Percentiles rank a stretch among this genome's conserved stretches.
phyloP scores from a whole-genome alignment of 192 early-diverging fungal species.

The Coemansia sp. region DNA sequence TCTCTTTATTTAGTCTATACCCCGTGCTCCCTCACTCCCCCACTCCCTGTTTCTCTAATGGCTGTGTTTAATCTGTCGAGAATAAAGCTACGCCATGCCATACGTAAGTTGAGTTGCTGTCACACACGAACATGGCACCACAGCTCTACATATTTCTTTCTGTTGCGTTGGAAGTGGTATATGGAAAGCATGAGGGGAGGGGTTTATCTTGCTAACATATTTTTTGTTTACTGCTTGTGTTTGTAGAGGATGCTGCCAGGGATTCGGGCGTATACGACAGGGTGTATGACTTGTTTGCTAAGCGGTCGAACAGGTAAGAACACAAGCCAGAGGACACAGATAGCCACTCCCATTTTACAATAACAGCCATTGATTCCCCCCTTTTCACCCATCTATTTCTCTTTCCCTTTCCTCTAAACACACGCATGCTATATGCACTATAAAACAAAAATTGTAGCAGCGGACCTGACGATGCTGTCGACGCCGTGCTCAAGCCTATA shows the following conservation, averaged over 20 bases:
- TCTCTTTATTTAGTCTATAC: background rate
- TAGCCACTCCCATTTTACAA: too few relatives aligned
- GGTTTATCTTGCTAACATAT: too few relatives aligned
- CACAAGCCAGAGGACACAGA: too few relatives aligned
- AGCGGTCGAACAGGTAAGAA: slow-evolving; percentile 12
- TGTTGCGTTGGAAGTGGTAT: too few relatives aligned
- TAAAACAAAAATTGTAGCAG: background rate
- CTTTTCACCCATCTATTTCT: too few relatives aligned
- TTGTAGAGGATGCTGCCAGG: slow-evolving; percentile 16
- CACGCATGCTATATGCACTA: too few relatives aligned
- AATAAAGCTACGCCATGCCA: slow-evolving; percentile 9
- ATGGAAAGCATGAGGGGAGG: too few relatives aligned
- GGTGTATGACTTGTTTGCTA: slow-evolving; percentile 18
- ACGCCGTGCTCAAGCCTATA: slow-evolving; percentile 13
- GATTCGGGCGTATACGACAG: slow-evolving; percentile 10
- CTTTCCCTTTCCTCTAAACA: too few relatives aligned
- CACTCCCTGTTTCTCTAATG: background rate
- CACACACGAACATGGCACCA: background rate
- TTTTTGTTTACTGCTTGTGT: background rate
- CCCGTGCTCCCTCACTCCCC: too few relatives aligned
- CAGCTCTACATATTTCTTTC: background rate
- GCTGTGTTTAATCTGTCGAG: slow-evolving; percentile 6
- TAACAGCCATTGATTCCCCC: too few relatives aligned
- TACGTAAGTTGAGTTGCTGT: slow-evolving; percentile 2
- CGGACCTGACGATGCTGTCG: slow-evolving; percentile 8